A percentile compares a stretch with the other conserved stretches of the same genome.
These are phyloP conservation scores for Pouteria glomerata DNA, from an alignment of 148 eudicot genomes.

Conservation along the genomic window DNA sequence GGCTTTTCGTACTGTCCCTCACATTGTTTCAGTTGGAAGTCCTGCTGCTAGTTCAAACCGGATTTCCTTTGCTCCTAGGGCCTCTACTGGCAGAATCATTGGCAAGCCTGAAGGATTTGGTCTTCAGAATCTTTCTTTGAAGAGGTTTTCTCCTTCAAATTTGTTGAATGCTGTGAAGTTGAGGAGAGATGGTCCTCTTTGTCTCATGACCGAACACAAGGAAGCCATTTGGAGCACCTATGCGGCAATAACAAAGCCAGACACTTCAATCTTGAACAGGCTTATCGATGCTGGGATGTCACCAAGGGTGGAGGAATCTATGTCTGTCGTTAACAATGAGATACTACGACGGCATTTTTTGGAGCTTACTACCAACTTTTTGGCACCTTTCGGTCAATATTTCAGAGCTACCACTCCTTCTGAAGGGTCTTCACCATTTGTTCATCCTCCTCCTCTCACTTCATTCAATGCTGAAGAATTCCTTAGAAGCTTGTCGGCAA, in stretches of 20 bases:
- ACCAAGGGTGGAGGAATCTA: conserved; percentile 89
- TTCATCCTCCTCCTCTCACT: conserved; percentile 81
- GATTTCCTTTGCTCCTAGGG: conserved; percentile 35
- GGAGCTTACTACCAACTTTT: conserved; percentile 92
- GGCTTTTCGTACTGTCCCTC: conserved; percentile 77
- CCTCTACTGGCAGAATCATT: conserved; percentile 40
- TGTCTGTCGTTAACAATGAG: conserved; percentile 98
- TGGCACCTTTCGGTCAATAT: conserved; percentile 95
- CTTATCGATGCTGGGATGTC: conserved; percentile 93
- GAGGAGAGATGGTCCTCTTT: conserved; percentile 93
- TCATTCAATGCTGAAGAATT: conserved; percentile 70
- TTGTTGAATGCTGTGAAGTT: conserved; percentile 81
- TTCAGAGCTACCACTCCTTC: conserved; percentile 82
- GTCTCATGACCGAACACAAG: conserved; percentile 93
- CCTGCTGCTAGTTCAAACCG: conserved; percentile 62
- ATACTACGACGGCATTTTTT: conserved; percentile 89
- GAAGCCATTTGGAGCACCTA: conserved; percentile 91
- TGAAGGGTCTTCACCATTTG: conserved; percentile 83
- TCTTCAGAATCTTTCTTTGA: conserved; percentile 53
- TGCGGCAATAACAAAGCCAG: conserved; percentile 77
- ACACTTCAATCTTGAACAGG: conserved; percentile 90
- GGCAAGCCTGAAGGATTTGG: conserved; percentile 55
- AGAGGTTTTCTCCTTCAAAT: conserved; percentile 72
- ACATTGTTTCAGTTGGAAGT: conserved; percentile 83
- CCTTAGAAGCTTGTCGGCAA: conserved; percentile 60